Base-by-base conservation (phyloP, 805 yeast genomes). In the Candida namnaoensis region DNA sequence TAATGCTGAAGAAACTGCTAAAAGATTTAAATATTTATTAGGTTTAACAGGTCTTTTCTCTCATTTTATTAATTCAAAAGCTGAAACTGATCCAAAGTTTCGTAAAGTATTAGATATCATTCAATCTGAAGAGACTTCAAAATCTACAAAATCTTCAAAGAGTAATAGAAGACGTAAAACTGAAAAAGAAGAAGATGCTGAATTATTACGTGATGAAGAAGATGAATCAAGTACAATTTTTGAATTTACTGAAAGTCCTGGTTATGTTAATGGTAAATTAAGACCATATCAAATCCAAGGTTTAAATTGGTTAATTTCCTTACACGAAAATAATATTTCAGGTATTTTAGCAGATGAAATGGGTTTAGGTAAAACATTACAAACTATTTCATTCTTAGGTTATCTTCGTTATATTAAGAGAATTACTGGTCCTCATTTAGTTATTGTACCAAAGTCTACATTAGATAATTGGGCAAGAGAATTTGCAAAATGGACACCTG, bases 341-440 rank as follows among this genome's bases (percentile, higher is more conserved):
- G 93, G 93, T 45, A 83, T 84, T 24, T 66, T 84, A 44, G 93
- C 93, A 1, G 93, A 84, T 61, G 93, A 84, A 62, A 84, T 84
- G 93, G 93, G 93, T 2, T 62, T 84, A 46, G 93, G 93, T 50
- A 84, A 84, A 57, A 84, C 93, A 4, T 63, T 84, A 44, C 93
- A 84, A 58, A 84, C 91, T 0, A 83, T 84, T 47, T 76, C 91
- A 7, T 80, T 81, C 47, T 60, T 84, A 37, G 91, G 91, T 2
- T 84, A 80, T 54, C 62, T 84, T 35, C 68, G 93, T 46, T 82
- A 76, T 53, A 59, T 78, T 41, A 76, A 72, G 48, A 66, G 72
- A 30, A 67, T 74, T 28, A 69, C 68, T 34, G 93, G 93, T 3
- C 95, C 95, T 3, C 86, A 78, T 56, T 66, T 84, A 46, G 81